A percentile compares a stretch with the other conserved stretches of the same genome.
phyloP scores from a whole-genome alignment of 768 basidiomycete genomes.

The Chalciporus pseudorubinellus region DNA sequence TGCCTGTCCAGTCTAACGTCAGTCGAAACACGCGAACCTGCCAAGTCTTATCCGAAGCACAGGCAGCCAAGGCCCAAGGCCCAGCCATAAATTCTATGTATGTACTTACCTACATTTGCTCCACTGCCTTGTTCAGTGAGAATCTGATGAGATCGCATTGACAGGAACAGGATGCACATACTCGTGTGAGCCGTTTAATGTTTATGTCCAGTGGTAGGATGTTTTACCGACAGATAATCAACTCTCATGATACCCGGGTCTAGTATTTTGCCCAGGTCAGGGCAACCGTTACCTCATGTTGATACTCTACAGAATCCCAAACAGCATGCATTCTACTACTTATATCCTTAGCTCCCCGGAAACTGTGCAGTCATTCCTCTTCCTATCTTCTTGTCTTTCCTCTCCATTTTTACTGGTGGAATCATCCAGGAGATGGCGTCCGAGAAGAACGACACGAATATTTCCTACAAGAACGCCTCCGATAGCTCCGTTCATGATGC shows the following conservation, averaged over 20 bases:
- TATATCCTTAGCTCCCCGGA: neutral
- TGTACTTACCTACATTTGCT: no score
- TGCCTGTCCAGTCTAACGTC: no score
- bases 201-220: no score
- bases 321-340: neutral
- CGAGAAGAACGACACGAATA: constrained; percentile 20
- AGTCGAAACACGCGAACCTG: no score
- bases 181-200: no score
- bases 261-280: neutral
- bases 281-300: neutral
- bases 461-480: constrained; percentile 3
- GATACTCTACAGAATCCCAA: neutral
- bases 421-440: constrained; percentile 8
- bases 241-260: neutral
- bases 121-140: no score
- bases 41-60: no score
- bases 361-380: no score
- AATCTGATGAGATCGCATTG: no score
- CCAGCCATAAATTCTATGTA: no score
- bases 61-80: no score
- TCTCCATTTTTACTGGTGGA: neutral
- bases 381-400: neutral
- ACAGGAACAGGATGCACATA: no score
- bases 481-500: constrained; percentile 23
- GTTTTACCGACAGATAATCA: neutral